Evolutionary conservation across 257 asterid genomes (phyloP).

Genomic region (Solanum dulcamara): DNA sequence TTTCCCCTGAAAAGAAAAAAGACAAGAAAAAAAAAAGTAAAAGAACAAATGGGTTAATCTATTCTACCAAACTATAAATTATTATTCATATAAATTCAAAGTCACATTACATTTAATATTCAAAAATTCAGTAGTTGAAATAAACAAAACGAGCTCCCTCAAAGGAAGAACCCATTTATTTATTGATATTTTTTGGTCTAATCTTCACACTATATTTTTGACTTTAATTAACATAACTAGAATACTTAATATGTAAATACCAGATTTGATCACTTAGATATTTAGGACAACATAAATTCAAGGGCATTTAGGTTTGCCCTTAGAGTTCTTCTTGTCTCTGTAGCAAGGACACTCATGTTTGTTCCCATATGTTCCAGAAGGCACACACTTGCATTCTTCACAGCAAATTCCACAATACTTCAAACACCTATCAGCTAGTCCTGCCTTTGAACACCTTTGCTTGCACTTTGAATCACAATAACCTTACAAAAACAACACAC

Average conservation of each 20-base stretch:
- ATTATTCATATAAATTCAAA: background rate
- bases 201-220: background rate
- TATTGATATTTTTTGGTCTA: background rate
- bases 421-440: conserved; percentile 35
- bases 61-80: background rate
- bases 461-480: conserved; percentile 30
- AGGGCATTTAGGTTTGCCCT: conserved; percentile 71
- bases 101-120: background rate
- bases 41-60: background rate
- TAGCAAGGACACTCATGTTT: conserved; percentile 69
- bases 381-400: conserved; percentile 52
- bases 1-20: no score
- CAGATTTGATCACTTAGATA: background rate
- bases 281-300: background rate
- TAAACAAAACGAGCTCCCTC: background rate
- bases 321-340: conserved; percentile 46
- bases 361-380: conserved; percentile 60
- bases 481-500: background rate
- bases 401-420: conserved; percentile 59
- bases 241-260: background rate
- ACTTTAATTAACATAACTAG: background rate
- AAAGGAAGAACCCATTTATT: background rate
- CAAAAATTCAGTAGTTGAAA: no score
- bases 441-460: conserved; percentile 51
- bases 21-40: no score